These are phyloP conservation scores for Boletus pseudopeckii DNA, from an alignment of 768 basidiomycete species.

Conservation along the genomic window DNA sequence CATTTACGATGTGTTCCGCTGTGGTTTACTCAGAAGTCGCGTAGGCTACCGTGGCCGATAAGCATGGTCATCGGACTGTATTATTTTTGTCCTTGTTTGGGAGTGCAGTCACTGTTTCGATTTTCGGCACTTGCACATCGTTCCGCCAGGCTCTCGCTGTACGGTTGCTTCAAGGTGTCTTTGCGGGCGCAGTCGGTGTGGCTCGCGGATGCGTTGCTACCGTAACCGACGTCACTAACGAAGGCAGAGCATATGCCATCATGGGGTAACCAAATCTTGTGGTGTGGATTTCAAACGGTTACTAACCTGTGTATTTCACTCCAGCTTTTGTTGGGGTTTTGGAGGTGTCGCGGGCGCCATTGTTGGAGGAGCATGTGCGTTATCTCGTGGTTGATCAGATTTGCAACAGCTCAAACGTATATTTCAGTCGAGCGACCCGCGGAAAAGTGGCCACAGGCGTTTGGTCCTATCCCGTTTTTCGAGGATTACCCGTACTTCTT, in stretches of 20 bases:
- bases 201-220: conserved; percentile 84
- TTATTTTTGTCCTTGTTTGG: conserved; percentile 83
- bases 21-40: background rate
- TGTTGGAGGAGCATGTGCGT: conserved; percentile 78
- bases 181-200: conserved; percentile 92
- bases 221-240: conserved; percentile 89
- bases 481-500: conserved; percentile 85
- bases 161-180: conserved; percentile 87
- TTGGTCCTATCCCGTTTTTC: conserved; percentile 65
- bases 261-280: conserved; percentile 52
- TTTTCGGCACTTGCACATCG: conserved; percentile 75
- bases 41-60: conserved; percentile 90
- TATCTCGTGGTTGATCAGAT: background rate
- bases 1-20: background rate
- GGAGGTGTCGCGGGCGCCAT: conserved; percentile 92
- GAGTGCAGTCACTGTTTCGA: conserved; percentile 70
- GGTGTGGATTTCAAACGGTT: background rate
- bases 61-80: conserved; percentile 83
- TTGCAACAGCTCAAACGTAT: conserved; percentile 5
- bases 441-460: conserved; percentile 78
- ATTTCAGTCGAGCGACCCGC: conserved; percentile 75
- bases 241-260: conserved; percentile 91
- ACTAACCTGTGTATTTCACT: conserved; percentile 1
- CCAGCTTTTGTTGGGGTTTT: conserved; percentile 91
- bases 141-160: conserved; percentile 80